Evolutionary conservation across 176 grass and related monocot genomes (phyloP).

Genomic region (Lolium rigidum): DNA sequence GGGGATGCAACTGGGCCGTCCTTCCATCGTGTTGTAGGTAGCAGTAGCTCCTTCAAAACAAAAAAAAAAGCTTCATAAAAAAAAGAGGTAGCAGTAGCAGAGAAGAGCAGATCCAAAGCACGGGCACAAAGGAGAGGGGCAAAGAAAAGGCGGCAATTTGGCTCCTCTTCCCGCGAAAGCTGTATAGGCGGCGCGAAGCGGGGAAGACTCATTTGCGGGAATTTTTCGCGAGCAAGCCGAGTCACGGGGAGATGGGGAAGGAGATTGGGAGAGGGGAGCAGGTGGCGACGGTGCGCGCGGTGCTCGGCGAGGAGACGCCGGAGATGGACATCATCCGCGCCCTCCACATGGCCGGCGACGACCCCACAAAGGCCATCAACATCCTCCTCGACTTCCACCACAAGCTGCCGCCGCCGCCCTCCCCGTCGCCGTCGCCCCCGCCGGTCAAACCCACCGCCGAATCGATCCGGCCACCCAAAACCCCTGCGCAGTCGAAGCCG

Average conservation of each 20-base stretch:
- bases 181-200: constrained; percentile 34
- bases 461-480: constrained; percentile 32
- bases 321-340: constrained; percentile 97
- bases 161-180: constrained; percentile 50
- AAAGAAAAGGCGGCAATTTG: constrained; percentile 11
- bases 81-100: too few species aligned
- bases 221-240: constrained; percentile 28
- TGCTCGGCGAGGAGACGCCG: constrained; percentile 69
- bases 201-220: neutral
- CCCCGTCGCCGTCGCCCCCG: neutral
- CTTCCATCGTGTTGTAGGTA: too few species aligned
- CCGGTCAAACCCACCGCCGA: constrained; percentile 10
- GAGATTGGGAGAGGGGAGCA: constrained; percentile 62
- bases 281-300: constrained; percentile 71
- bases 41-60: too few species aligned
- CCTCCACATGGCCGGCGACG: constrained; percentile 81
- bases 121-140: neutral
- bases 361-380: constrained; percentile 90
- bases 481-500: constrained; percentile 17
- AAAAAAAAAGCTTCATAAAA: too few species aligned
- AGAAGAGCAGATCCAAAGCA: too few species aligned
- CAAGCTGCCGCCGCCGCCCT: neutral
- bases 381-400: constrained; percentile 77
- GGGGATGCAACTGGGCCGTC: too few species aligned
- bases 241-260: constrained; percentile 54